Evolutionary conservation across 768 basidiomycete species (phyloP).

Genomic region (Hygrophorus pudorinus): DNA sequence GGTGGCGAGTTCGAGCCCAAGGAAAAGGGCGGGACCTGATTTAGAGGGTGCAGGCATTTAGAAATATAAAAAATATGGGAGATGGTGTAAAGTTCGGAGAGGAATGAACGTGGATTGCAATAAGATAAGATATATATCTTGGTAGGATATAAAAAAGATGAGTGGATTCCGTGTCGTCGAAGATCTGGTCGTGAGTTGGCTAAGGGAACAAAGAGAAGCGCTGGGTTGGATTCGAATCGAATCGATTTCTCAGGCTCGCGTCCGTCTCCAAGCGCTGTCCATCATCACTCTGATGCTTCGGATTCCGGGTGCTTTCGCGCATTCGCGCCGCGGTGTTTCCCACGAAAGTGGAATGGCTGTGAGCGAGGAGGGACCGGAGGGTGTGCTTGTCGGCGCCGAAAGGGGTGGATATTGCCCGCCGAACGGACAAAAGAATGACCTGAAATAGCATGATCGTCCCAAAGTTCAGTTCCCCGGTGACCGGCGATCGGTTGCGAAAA

Average conservation of each 20-base stretch:
- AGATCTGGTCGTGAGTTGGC: neutral
- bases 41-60: conserved; percentile 35
- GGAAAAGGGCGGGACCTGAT: conserved; percentile 49
- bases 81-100: neutral
- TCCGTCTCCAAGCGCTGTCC: conserved; percentile 6
- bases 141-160: neutral
- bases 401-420: conserved; percentile 26
- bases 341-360: too few relatives aligned
- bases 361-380: too few relatives aligned
- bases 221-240: conserved; percentile 4
- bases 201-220: neutral
- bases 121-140: neutral
- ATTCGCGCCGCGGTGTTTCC: too few relatives aligned
- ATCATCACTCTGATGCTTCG: conserved; percentile 21
- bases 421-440: conserved; percentile 34
- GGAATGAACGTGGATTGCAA: neutral
- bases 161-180: conserved; percentile 2
- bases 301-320: too few relatives aligned
- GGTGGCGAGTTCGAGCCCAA: conserved; percentile 78
- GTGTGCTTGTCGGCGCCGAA: too few relatives aligned
- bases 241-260: conserved; percentile 9
- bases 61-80: neutral
- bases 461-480: too few relatives aligned
- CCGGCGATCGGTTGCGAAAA: too few relatives aligned
- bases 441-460: conserved; percentile 9